These are phyloP conservation scores for Aspergillus sclerotialis DNA, from an alignment of 2,329 filamentous ascomycete genomes.

Conservation along the genomic window DNA sequence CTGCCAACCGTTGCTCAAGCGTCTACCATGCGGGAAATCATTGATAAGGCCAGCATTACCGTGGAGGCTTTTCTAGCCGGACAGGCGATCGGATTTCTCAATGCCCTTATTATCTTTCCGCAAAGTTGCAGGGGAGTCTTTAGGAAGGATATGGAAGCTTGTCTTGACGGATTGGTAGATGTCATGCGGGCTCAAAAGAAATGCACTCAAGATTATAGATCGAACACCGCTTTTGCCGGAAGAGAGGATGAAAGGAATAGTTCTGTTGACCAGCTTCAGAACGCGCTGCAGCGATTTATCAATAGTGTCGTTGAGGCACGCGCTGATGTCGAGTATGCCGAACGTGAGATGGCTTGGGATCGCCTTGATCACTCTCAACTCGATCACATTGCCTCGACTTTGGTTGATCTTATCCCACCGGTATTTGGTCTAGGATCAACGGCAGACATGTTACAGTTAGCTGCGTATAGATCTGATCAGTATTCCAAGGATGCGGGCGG, in stretches of 20 bases:
- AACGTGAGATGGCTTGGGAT: constrained; percentile 1
- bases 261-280: background rate
- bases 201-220: background rate
- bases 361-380: background rate
- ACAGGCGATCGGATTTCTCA: background rate
- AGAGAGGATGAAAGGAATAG: background rate
- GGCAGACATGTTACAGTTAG: too few species aligned
- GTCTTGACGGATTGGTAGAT: background rate
- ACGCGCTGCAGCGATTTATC: background rate
- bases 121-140: constrained; percentile 1
- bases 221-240: background rate
- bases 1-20: background rate
- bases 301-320: background rate
- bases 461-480: too few species aligned
- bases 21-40: background rate
- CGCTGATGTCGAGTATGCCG: constrained; percentile 1
- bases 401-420: background rate
- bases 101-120: background rate
- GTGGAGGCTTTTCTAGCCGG: background rate
- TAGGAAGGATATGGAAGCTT: background rate
- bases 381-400: constrained; percentile 1
- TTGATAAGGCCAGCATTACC: background rate
- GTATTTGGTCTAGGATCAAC: background rate
- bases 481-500: too few species aligned
- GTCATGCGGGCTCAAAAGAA: background rate